These are phyloP conservation scores for Tetradesmus lagerheimii DNA, from an alignment of 139 green algal species.

Conservation along the genomic window DNA sequence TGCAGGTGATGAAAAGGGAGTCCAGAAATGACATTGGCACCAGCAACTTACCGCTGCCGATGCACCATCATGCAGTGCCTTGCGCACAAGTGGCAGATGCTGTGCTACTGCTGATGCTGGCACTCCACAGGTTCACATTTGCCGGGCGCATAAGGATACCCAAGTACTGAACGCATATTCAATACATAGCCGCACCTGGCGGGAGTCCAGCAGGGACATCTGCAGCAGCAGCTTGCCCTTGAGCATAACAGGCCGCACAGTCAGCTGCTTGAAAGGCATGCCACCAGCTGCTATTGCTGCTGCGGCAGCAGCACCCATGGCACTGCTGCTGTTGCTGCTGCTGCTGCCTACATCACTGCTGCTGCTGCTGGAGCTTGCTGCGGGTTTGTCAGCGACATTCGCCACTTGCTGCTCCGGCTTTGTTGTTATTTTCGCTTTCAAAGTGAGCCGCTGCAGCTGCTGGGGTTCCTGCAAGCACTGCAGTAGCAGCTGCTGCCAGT, in stretches of 20 bases:
- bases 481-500: conserved; percentile 13
- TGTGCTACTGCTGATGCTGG: no score
- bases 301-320: background rate
- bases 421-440: conserved; percentile 6
- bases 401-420: background rate
- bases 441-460: conserved; percentile 1
- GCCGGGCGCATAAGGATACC: no score
- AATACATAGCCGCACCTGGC: conserved; percentile 21
- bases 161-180: no score
- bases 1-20: background rate
- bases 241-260: conserved; percentile 25
- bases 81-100: no score
- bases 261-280: conserved; percentile 47
- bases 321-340: background rate
- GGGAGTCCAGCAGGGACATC: conserved; percentile 12
- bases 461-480: background rate
- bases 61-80: no score
- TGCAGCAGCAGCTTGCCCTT: conserved; percentile 41
- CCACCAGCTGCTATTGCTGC: background rate
- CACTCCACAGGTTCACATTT: no score
- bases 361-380: background rate
- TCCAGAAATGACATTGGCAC: conserved; percentile 33
- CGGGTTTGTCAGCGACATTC: background rate
- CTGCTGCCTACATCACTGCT: background rate
- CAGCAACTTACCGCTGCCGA: conserved; percentile 24